Evolutionary conservation across 176 grass and related monocot genomes (phyloP), one percentile per base, ranked within the genome.

Genomic region (Urochloa ruziziensis): DNA sequence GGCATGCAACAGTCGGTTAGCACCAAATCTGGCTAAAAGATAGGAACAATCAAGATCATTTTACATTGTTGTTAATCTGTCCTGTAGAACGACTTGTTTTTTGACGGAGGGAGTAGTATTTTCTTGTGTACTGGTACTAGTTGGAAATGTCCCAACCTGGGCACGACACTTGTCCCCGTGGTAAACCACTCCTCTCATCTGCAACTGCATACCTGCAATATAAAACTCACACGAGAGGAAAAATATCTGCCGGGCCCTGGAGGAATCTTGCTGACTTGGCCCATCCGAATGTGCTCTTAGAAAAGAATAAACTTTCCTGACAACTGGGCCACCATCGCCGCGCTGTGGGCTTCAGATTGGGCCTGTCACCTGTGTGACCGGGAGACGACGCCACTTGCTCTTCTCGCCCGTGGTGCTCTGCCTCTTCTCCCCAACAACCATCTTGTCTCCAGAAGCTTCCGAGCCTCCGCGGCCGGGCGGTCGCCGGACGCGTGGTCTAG

Each of bases 401-500:
- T 18, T 13, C 19, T 23, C 16, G 10, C 34, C 25, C 44, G n/a
- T n/a, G n/a, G n/a, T 11, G 2, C 18, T 30, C 24, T 0, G 37
- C 37, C 37, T n/a, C n/a, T n/a, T n/a, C 34, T 8, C 35, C 7
- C 53, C 53, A n/a, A 56, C 48, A 4, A 4, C 16, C 46, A 2
- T 10, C 10, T 8, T 2, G 2, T 52, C 34, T 85, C 88, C 72
- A 86, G 78, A 90, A 86, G 42, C 64, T 90, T 90, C 83, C 72
- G 64, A 51, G 62, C 18, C 86, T n/a, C 70, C 63, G 52, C 51
- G 11, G 40, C 29, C 17, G 43, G 17, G 30, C 21, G 48, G 10
- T 74, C 30, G 71, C 34, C 35, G 44, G 44, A 7, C 81, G 79
- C 88, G 65, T 48, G 43, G 16, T 90, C 88, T 86, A 90, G 73